Evolutionary conservation across 1,284 basidiomycete genomes (phyloP), one percentile per base, ranked within the genome.

Genomic region (Ustilago crameri): DNA sequence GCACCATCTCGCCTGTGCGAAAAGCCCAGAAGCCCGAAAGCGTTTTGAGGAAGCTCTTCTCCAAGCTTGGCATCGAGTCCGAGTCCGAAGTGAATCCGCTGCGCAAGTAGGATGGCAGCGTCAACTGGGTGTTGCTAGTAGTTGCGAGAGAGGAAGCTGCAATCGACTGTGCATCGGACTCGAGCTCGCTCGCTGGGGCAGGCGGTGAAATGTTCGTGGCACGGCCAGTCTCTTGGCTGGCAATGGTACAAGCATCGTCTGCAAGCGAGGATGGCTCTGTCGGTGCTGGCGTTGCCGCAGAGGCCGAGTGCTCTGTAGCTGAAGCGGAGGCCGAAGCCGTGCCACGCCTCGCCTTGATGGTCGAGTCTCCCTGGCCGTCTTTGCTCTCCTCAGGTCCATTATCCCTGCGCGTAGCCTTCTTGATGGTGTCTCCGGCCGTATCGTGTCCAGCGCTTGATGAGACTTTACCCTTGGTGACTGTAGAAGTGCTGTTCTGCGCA

Each of bases 21-120:
- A 86, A 87, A 17, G 71, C 76, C 79, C 80, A 81, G 22, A 94
- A 87, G 20, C 91, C 92, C 0, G 92, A 92, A 2, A 97, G 77
- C 1, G 93, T 91, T 84, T 92, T 93, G 66, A 98, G 89, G 5
- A 92, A 74, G 59, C 66, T 74, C 12, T 51, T 34, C 44, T 74
- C 71, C 35, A 74, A 44, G 37, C 71, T 63, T 17, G 66, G 67
- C 64, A 64, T 70, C 45, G 66, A 69, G 45, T 74, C 71, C 14
- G 71, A 69, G 46, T 74, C 71, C 5, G 71, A 64, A 0, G 66
- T 58, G 35, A 69, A 66, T 26, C 69, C 66, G 27, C 61, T 54
- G 22, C 70, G 70, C 20, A 73, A 51, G 24, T 73, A 73, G 23
- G 70, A 68, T 14, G 70, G 70, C 43, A 73, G 32, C 10, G 60